Evolutionary conservation across 2,329 filamentous ascomycete species (phyloP).

Genomic region (Pleoardoris graminearum): DNA sequence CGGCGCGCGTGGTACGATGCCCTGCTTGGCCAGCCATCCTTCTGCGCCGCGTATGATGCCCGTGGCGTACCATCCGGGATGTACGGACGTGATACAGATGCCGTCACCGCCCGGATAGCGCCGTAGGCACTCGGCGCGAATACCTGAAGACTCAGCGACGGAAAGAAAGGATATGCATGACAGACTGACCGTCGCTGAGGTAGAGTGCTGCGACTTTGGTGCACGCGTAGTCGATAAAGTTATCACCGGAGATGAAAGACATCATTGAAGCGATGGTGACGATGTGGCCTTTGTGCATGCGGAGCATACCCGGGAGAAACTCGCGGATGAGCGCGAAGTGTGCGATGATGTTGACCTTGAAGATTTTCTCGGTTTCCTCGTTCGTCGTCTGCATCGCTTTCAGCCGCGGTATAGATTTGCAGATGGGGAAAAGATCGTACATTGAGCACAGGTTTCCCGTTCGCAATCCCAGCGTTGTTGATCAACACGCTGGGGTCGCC

Average conservation of each 20-base stretch:
- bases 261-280: constrained; percentile 37
- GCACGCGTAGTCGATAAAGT: constrained; percentile 34
- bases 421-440: constrained; percentile 6
- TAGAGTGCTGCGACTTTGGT: constrained; percentile 35
- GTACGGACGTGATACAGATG: constrained; percentile 36
- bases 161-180: neutral
- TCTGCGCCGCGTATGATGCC: constrained; percentile 26
- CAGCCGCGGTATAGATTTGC: neutral
- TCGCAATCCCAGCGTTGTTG: constrained; percentile 37
- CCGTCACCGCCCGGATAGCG: constrained; percentile 27
- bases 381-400: constrained; percentile 25
- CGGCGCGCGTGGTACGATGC: constrained; percentile 23
- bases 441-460: constrained; percentile 25
- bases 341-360: constrained; percentile 36
- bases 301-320: constrained; percentile 37
- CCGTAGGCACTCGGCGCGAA: constrained; percentile 30
- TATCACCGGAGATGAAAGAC: constrained; percentile 27
- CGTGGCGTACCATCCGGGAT: constrained; percentile 33
- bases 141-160: constrained; percentile 8
- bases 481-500: constrained; percentile 35
- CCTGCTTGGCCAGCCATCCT: constrained; percentile 17
- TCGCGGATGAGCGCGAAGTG: constrained; percentile 35
- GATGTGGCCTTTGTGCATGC: constrained; percentile 34
- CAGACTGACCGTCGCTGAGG: constrained; percentile 28
- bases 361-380: constrained; percentile 29